Evolutionary conservation across 208 protist species (phyloP).

Genomic region (Phytomonas serpens): DNA sequence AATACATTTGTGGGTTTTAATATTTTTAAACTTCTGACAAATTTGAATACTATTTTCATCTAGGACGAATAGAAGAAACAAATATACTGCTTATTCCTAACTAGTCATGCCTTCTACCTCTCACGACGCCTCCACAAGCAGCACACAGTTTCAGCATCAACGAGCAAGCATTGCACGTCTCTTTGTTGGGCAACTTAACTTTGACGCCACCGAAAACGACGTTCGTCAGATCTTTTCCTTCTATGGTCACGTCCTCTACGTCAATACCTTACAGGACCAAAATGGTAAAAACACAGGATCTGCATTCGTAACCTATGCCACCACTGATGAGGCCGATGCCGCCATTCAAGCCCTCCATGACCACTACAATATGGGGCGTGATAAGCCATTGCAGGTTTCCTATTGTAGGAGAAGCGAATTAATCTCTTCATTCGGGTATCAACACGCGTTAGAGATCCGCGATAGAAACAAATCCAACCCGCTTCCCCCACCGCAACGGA

Average conservation of each 20-base stretch:
- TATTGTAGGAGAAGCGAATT: constrained; percentile 55
- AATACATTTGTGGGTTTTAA: neutral
- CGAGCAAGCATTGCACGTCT: constrained; percentile 32
- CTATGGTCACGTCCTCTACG: constrained; percentile 62
- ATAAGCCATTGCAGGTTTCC: constrained; percentile 68
- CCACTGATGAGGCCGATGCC: constrained; percentile 61
- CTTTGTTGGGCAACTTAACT: constrained; percentile 72
- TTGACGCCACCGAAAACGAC: constrained; percentile 56
- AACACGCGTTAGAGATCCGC: constrained; percentile 48
- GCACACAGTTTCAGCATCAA: constrained; percentile 4
- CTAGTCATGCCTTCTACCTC: neutral
- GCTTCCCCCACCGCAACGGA: constrained; percentile 28
- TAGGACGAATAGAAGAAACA: constrained; percentile 9
- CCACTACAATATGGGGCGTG: constrained; percentile 65
- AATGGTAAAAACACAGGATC: constrained; percentile 38
- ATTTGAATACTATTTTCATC: constrained; percentile 9
- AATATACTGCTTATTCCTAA: neutral
- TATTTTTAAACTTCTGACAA: neutral
- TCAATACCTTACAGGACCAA: constrained; percentile 59
- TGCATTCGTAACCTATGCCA: constrained; percentile 64
- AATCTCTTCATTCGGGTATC: constrained; percentile 52
- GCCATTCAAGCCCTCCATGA: constrained; percentile 63
- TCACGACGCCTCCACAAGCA: constrained; percentile 3
- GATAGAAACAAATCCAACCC: constrained; percentile 58
- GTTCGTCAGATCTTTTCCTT: constrained; percentile 60